A percentile compares a stretch with the other conserved stretches of the same genome.
phyloP scores from a whole-genome alignment of 2,329 filamentous ascomycete genomes.

The Coniochaeta ligniaria region DNA sequence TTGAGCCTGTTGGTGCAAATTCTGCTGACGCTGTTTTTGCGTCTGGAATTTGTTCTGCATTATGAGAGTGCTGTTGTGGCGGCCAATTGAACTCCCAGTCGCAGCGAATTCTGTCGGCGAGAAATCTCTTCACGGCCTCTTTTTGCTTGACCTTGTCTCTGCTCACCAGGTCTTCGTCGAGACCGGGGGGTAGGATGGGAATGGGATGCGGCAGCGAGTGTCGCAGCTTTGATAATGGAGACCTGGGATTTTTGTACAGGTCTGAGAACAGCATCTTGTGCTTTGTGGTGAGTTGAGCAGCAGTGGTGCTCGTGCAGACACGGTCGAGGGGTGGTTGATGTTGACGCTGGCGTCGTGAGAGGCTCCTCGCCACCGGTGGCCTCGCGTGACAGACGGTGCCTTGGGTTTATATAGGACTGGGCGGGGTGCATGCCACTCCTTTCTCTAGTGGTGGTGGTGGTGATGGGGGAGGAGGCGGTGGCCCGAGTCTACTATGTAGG shows the following conservation, averaged over 20 bases:
- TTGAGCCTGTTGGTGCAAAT: neutral
- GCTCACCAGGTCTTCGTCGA: slow-evolving; percentile 54
- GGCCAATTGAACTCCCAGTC: slow-evolving; percentile 58
- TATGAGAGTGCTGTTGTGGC: slow-evolving; percentile 11
- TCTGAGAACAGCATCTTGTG: slow-evolving; percentile 51
- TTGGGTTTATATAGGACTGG: slow-evolving; percentile 14
- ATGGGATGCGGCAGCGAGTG: slow-evolving; percentile 24
- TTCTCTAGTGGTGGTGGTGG: slow-evolving; percentile 5
- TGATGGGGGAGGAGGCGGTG: neutral
- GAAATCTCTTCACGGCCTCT: slow-evolving; percentile 50
- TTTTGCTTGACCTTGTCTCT: slow-evolving; percentile 57
- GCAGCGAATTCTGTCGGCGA: slow-evolving; percentile 45
- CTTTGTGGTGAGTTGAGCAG: slow-evolving; percentile 9
- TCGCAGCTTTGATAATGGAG: slow-evolving; percentile 44
- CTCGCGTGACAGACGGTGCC: slow-evolving; percentile 9
- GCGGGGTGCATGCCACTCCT: neutral
- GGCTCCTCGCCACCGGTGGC: slow-evolving; percentile 10
- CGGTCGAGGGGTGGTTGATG: neutral
- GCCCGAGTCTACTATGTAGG: slow-evolving; percentile 3
- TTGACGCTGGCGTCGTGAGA: neutral
- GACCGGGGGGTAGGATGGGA: slow-evolving; percentile 28
- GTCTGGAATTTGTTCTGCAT: neutral
- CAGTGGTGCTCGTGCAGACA: slow-evolving; percentile 3
- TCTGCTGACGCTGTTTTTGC: neutral
- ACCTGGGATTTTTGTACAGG: slow-evolving; percentile 49